A percentile compares a stretch with the other conserved stretches of the same genome.
Conservation (phyloP, 352 stramenopile genomes). For the Globisporangium spinosum region DNA sequence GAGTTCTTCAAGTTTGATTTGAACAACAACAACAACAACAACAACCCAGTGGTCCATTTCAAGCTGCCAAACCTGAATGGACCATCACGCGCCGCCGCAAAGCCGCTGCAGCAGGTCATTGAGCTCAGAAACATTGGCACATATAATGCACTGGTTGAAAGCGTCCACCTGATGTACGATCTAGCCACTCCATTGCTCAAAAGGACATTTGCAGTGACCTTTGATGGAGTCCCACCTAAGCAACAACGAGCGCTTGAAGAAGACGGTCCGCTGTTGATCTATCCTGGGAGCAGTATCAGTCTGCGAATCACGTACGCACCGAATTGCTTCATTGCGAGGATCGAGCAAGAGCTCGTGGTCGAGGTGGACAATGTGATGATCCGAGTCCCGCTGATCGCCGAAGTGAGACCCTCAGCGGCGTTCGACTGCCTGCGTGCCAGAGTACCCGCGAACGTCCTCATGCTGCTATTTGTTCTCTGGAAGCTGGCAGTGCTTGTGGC, state of each 20-base stretch:
- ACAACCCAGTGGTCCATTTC: conserved; percentile 1
- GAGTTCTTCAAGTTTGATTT: background rate
- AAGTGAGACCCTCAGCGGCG: conserved; percentile 15
- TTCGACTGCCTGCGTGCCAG: conserved; percentile 32
- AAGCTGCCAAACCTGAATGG: conserved; percentile 1
- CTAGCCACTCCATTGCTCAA: background rate
- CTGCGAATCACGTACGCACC: conserved; percentile 20
- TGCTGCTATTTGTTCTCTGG: conserved; percentile 19
- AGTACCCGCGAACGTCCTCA: conserved; percentile 8
- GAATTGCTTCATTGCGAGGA: conserved; percentile 23
- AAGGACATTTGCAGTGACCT: conserved; percentile 2
- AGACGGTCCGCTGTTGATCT: background rate
- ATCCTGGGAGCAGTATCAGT: background rate
- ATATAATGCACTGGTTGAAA: background rate
- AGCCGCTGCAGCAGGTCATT: background rate
- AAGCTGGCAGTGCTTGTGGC: conserved; percentile 5
- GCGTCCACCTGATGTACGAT: background rate
- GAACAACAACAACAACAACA: background rate
- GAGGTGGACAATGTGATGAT: conserved; percentile 26
- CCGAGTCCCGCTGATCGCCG: conserved; percentile 23
- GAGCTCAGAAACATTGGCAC: conserved; percentile 12
- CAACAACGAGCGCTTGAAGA: background rate
- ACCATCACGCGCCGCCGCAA: background rate
- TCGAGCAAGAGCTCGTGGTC: conserved; percentile 28
- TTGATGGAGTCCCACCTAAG: background rate